Evolutionary conservation across 768 basidiomycete species (phyloP).

Genomic region (Mycena vitilis): DNA sequence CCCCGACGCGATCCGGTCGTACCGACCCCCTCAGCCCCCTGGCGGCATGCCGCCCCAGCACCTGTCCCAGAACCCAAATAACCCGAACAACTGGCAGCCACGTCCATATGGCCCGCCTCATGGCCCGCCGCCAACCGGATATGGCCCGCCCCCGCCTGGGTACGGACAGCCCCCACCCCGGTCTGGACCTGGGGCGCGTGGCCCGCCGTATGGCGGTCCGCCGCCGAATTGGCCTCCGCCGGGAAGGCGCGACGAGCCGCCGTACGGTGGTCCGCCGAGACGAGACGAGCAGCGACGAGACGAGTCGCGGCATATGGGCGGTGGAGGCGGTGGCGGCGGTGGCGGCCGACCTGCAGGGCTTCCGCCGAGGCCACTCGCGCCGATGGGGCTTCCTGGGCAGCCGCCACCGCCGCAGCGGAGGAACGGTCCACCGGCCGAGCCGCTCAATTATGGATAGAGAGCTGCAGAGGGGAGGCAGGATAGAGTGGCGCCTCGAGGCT

Average conservation of each 20-base stretch:
- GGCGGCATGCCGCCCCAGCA: slow-evolving; percentile 13
- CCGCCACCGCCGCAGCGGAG: too few species aligned
- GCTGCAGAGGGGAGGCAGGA: not conserved
- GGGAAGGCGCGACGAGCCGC: slow-evolving; percentile 19
- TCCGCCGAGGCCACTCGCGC: slow-evolving; percentile 11
- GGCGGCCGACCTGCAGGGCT: slow-evolving; percentile 14
- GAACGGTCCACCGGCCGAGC: not conserved
- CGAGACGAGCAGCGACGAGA: too few species aligned
- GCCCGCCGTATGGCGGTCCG: not conserved
- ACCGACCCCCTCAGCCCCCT: slow-evolving; percentile 24
- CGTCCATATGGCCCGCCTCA: not conserved
- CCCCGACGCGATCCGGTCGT: slow-evolving; percentile 20
- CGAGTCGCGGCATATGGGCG: not conserved
- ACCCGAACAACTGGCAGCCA: slow-evolving; percentile 9
- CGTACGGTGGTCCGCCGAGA: not conserved
- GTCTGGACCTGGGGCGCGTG: not conserved
- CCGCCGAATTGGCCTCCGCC: slow-evolving; percentile 1
- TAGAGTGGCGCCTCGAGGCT: not conserved
- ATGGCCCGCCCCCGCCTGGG: not conserved
- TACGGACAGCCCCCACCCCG: not conserved
- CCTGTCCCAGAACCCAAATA: slow-evolving; percentile 20
- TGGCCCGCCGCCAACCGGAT: not conserved
- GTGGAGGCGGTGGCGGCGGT: not conserved
- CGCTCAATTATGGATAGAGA: slow-evolving; percentile 27
- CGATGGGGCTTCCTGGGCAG: not conserved